These are phyloP conservation scores for Picochlorum sp. DNA, from an alignment of 139 green algal species.

Conservation along the genomic window DNA sequence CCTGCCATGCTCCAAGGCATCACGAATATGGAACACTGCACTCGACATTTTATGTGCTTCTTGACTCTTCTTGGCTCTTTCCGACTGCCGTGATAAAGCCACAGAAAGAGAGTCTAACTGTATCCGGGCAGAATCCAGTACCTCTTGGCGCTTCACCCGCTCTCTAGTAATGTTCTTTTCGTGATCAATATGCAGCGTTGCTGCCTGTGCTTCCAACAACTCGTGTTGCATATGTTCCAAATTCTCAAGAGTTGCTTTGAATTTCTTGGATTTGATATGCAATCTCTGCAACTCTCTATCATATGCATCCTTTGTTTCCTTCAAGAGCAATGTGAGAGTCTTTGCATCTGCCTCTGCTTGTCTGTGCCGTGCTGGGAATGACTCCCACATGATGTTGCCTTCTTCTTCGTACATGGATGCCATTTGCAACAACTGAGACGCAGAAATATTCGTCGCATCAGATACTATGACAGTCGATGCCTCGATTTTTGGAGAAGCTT, in stretches of 20 bases:
- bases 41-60: slow-evolving; percentile 23
- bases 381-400: slow-evolving; percentile 4
- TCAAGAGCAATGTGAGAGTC: slow-evolving; percentile 11
- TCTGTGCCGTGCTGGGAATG: slow-evolving; percentile 16
- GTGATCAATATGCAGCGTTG: slow-evolving; percentile 15
- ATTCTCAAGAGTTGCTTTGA: not conserved
- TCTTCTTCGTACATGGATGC: slow-evolving; percentile 11
- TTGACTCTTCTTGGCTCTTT: slow-evolving; percentile 7
- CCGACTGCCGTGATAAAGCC: slow-evolving; percentile 12
- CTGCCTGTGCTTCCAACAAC: slow-evolving; percentile 24
- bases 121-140: slow-evolving; percentile 17
- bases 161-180: slow-evolving; percentile 23
- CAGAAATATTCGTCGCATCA: not conserved
- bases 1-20: slow-evolving; percentile 19
- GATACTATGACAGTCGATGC: not conserved
- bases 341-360: slow-evolving; percentile 25
- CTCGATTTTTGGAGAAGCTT: not conserved
- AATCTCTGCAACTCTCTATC: not conserved
- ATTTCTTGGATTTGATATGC: slow-evolving; percentile 9
- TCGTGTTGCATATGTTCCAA: slow-evolving; percentile 14
- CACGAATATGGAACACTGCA: slow-evolving; percentile 15
- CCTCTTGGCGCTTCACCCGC: slow-evolving; percentile 2
- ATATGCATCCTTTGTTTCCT: slow-evolving; percentile 7
- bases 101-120: slow-evolving; percentile 21
- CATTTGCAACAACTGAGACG: slow-evolving; percentile 9